Conservation (phyloP, 441 rosid species). For the Omphalea diandra region DNA sequence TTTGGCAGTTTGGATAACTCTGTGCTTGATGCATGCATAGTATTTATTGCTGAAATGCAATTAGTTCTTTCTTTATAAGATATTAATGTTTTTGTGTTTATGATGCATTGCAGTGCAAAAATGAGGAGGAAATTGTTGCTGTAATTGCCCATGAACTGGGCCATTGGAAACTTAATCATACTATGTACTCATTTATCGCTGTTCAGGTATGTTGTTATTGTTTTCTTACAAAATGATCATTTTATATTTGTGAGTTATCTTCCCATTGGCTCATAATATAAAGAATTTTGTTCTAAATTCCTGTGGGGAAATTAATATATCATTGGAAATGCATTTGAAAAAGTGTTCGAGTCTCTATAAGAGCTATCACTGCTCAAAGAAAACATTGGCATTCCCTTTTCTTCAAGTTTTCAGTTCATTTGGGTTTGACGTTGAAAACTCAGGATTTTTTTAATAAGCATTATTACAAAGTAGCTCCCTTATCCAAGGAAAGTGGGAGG, state of each 20-base stretch:
- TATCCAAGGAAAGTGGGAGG: not conserved
- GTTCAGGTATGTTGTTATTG: slow-evolving; percentile 58
- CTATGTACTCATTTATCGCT: slow-evolving; percentile 83
- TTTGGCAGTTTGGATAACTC: not conserved
- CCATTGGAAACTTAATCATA: slow-evolving; percentile 98
- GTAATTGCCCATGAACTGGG: slow-evolving; percentile 98
- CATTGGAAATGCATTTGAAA: not conserved
- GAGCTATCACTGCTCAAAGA: not conserved
- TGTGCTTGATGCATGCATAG: not conserved
- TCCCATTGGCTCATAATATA: not conserved
- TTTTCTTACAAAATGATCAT: not conserved
- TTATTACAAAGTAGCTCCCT: not conserved
- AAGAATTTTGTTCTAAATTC: not conserved
- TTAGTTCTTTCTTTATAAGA: not conserved
- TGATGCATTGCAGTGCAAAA: slow-evolving; percentile 65
- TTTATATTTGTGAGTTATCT: not conserved
- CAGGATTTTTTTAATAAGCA: not conserved
- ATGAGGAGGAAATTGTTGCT: slow-evolving; percentile 91
- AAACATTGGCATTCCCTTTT: not conserved
- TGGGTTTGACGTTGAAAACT: not conserved
- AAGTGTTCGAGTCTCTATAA: not conserved
- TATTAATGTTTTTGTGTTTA: slow-evolving; percentile 2
- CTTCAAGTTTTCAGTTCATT: not conserved
- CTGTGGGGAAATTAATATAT: not conserved
- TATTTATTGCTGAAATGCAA: not conserved